A percentile compares a stretch with the other conserved stretches of the same genome.
phyloP scores from a whole-genome alignment of 306 rosid genomes.

The Dalbergia cultrata region DNA sequence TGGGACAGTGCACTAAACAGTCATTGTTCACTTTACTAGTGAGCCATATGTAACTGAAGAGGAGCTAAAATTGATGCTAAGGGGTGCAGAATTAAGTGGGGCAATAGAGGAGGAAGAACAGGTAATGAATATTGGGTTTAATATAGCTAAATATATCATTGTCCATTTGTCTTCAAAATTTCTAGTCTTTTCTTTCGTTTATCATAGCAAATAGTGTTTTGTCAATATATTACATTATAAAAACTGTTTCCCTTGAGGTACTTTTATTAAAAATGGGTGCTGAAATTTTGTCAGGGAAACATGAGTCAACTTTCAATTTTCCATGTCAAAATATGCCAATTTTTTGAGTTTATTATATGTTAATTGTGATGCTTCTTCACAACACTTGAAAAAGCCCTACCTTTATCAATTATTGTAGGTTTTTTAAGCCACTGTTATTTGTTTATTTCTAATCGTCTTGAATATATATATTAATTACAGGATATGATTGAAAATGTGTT shows the following conservation, averaged over 20 bases:
- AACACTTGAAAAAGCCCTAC: slow-evolving; percentile 3
- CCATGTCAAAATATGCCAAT: neutral
- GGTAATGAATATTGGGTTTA: slow-evolving; percentile 60
- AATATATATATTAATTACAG: slow-evolving; percentile 53
- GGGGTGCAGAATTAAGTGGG: slow-evolving; percentile 99
- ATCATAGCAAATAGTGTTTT: neutral
- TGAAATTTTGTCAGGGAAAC: slow-evolving; percentile 16
- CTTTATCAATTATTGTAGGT: slow-evolving; percentile 6
- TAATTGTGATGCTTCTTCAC: slow-evolving; percentile 30
- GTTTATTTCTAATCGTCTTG: slow-evolving; percentile 21
- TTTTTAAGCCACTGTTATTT: slow-evolving; percentile 14
- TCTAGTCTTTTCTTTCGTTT: slow-evolving; percentile 15
- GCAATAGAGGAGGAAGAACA: slow-evolving; percentile 99
- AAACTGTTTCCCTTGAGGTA: neutral
- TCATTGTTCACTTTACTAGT: slow-evolving; percentile 56
- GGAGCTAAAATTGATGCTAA: slow-evolving; percentile 93
- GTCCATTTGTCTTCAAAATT: slow-evolving; percentile 32
- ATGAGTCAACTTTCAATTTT: slow-evolving; percentile 15
- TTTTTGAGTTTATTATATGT: neutral
- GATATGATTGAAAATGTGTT: slow-evolving; percentile 99
- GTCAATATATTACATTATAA: slow-evolving; percentile 4
- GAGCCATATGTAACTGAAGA: slow-evolving; percentile 99
- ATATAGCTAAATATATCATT: slow-evolving; percentile 18
- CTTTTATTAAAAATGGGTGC: slow-evolving; percentile 18
- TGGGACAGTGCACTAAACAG: slow-evolving; percentile 21